A percentile compares a stretch with the other conserved stretches of the same genome.
phyloP scores from a whole-genome alignment of 2,329 filamentous ascomycete genomes.

The Aspergillus sp. region DNA sequence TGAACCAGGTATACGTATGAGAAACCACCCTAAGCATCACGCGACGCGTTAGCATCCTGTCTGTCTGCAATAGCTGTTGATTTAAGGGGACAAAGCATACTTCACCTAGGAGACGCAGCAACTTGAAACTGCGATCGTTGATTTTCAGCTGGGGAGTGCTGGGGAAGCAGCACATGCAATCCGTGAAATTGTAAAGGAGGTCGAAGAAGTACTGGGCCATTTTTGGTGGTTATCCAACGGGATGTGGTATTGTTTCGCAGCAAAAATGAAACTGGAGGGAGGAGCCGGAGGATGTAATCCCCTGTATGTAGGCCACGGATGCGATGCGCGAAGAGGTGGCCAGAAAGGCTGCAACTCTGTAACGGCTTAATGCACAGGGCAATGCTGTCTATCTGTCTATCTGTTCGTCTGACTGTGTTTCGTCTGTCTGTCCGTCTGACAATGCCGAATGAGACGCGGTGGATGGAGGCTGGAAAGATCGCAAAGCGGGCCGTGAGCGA shows the following conservation, averaged over 20 bases:
- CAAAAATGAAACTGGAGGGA: neutral
- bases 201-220: constrained; percentile 86
- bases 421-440: neutral
- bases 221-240: neutral
- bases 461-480: neutral
- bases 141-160: constrained; percentile 90
- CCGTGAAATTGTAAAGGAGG: constrained; percentile 81
- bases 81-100: constrained; percentile 39
- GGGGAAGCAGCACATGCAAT: constrained; percentile 94
- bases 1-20: constrained; percentile 98
- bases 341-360: too few species aligned
- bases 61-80: neutral
- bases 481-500: neutral
- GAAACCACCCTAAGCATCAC: constrained; percentile 67
- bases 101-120: constrained; percentile 86
- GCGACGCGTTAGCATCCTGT: neutral
- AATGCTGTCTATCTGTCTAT: too few species aligned
- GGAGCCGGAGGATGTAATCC: neutral
- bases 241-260: neutral
- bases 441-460: neutral
- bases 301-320: neutral
- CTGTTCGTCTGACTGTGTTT: neutral
- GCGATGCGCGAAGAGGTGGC: neutral
- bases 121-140: constrained; percentile 92
- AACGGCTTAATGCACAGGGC: too few species aligned